Percentiles rank a stretch among this genome's conserved stretches.
Evolutionary conservation across 768 basidiomycete species (phyloP).

Genomic region (Tubosaeta brunneosetosa): DNA sequence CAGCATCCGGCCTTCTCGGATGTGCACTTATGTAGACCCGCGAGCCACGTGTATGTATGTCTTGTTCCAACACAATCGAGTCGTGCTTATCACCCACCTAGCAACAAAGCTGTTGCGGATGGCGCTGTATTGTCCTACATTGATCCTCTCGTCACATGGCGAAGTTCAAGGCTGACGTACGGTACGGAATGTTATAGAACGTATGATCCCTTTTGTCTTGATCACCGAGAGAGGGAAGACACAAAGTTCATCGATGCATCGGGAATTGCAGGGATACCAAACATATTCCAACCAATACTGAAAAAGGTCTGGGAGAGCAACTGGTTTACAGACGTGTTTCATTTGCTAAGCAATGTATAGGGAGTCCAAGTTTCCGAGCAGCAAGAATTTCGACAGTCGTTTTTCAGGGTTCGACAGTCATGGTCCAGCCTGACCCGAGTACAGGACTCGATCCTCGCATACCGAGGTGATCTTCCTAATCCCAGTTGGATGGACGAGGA

Average conservation of each 20-base stretch:
- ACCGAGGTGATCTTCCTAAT: conserved; percentile 5
- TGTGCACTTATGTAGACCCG: conserved; percentile 42
- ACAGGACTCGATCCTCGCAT: conserved; percentile 11
- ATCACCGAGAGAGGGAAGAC: conserved; percentile 30
- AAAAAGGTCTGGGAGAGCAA: conserved; percentile 16
- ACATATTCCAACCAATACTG: conserved; percentile 36
- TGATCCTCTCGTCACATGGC: conserved; percentile 34
- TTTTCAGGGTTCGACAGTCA: background rate
- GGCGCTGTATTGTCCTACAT: conserved; percentile 38
- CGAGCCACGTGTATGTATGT: conserved; percentile 44
- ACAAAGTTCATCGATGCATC: conserved; percentile 20
- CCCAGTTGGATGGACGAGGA: conserved; percentile 4
- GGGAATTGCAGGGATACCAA: conserved; percentile 30
- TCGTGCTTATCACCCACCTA: conserved; percentile 9
- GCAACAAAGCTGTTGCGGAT: conserved; percentile 48
- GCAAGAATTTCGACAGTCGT: conserved; percentile 16
- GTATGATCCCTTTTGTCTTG: background rate
- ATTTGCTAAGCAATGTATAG: background rate
- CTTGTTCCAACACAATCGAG: background rate
- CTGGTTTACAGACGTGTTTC: too few species aligned
- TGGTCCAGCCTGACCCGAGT: background rate
- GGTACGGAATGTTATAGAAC: background rate
- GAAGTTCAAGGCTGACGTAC: background rate
- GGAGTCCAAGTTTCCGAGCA: conserved; percentile 17
- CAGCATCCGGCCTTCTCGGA: conserved; percentile 32